phyloP scores from a whole-genome alignment of 2,329 filamentous ascomycete species.

The Graphium sp. region DNA sequence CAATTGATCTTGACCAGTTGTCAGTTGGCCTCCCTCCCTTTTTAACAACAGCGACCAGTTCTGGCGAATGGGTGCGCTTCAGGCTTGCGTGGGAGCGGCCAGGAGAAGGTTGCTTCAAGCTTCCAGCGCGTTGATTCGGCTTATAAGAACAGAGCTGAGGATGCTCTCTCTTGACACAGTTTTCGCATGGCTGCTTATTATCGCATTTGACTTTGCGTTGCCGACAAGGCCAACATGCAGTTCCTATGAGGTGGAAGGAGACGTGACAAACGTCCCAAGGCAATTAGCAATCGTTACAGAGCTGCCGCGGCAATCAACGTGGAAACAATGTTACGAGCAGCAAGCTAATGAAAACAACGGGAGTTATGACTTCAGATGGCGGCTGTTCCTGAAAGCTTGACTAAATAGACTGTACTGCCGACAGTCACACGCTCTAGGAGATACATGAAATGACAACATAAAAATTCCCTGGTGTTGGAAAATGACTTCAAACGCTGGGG shows the following conservation, averaged over 20 bases:
- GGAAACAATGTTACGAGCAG: too few species aligned
- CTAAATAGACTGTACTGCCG: too few species aligned
- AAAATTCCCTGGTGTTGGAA: too few species aligned
- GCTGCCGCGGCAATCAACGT: too few species aligned
- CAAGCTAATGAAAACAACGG: too few species aligned
- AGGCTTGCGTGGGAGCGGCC: too few species aligned
- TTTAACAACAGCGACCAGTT: slow-evolving; percentile 6
- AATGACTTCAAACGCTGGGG: too few species aligned
- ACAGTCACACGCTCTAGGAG: too few species aligned
- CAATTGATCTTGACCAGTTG: slow-evolving; percentile 24
- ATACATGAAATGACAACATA: too few species aligned
- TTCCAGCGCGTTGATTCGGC: slow-evolving; percentile 33
- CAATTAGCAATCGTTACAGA: too few species aligned
- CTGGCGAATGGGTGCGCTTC: slow-evolving; percentile 27
- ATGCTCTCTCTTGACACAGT: slow-evolving; percentile 50
- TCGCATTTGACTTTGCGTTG: slow-evolving; percentile 55
- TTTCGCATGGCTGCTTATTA: slow-evolving; percentile 52
- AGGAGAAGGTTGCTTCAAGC: too few species aligned
- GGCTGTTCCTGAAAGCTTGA: too few species aligned
- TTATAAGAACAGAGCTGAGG: slow-evolving; percentile 50
- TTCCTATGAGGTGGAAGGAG: slow-evolving; percentile 21
- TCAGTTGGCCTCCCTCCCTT: slow-evolving; percentile 9
- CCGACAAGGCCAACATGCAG: slow-evolving; percentile 49
- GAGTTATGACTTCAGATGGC: neutral
- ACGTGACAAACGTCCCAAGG: slow-evolving; percentile 4